Percentiles rank a stretch among this genome's conserved stretches.
phyloP scores from a whole-genome alignment of 306 rosid species.

The Begonia loranthoides region DNA sequence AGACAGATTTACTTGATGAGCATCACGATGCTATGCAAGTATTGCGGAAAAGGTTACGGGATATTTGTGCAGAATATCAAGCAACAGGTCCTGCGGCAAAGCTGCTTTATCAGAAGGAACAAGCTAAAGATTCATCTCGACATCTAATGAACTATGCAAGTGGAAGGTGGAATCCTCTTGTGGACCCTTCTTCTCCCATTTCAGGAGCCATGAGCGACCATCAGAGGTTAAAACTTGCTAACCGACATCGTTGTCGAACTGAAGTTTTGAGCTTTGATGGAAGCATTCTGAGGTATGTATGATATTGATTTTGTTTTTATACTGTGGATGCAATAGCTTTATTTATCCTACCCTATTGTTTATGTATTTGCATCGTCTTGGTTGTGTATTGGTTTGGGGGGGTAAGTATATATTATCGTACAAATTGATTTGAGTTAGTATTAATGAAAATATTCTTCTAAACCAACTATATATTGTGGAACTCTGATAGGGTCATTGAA shows the following conservation, averaged over 20 bases:
- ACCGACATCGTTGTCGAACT: conserved; percentile 45
- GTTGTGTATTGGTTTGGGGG: too few species aligned
- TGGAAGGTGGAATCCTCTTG: conserved; percentile 82
- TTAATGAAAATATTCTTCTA: too few species aligned
- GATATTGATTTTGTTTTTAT: conserved; percentile 9
- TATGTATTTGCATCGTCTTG: too few species aligned
- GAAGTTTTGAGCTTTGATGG: conserved; percentile 95
- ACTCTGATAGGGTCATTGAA: too few species aligned
- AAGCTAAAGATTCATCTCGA: conserved; percentile 43
- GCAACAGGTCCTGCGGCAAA: conserved; percentile 77
- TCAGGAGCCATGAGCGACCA: conserved; percentile 50
- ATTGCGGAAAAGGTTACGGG: conserved; percentile 68
- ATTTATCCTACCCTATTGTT: conserved; percentile 2
- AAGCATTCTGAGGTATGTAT: conserved; percentile 63
- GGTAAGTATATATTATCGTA: too few species aligned
- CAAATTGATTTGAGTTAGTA: too few species aligned
- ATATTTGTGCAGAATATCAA: conserved; percentile 69
- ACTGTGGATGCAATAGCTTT: not conserved
- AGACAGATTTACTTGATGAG: conserved; percentile 45
- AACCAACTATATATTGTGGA: too few species aligned
- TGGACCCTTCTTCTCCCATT: conserved; percentile 78
- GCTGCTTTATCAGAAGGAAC: conserved; percentile 80
- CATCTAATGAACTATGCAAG: conserved; percentile 60
- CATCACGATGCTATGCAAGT: conserved; percentile 84
- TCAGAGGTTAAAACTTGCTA: conserved; percentile 66